phyloP scores from a whole-genome alignment of 441 rosid genomes.

The Viola pubescens region DNA sequence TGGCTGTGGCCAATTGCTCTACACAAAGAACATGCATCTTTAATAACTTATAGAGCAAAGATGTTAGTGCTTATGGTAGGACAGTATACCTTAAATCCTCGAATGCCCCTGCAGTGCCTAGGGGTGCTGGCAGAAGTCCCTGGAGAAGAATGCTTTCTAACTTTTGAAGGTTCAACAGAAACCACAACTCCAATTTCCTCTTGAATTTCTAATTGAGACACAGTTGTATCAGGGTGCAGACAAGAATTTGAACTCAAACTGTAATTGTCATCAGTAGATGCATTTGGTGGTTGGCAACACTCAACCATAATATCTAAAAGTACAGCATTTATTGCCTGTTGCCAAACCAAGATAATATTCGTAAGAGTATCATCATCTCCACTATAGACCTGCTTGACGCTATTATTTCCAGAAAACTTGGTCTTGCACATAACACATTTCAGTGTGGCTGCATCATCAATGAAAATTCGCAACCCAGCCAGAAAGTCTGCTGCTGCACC shows the following conservation, averaged over 20 bases:
- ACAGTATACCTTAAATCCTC: neutral
- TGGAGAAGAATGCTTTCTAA: neutral
- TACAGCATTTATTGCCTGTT: constrained; percentile 52
- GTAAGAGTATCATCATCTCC: constrained; percentile 39
- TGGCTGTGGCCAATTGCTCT: constrained; percentile 81
- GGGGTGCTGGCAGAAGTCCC: constrained; percentile 9
- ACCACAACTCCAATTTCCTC: constrained; percentile 45
- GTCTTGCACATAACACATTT: constrained; percentile 66
- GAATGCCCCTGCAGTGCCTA: neutral
- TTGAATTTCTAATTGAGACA: constrained; percentile 38
- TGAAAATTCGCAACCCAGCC: constrained; percentile 64
- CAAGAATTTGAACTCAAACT: constrained; percentile 37
- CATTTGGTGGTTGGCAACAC: constrained; percentile 73
- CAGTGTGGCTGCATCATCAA: constrained; percentile 51
- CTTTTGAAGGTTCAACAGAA: constrained; percentile 18
- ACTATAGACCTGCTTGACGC: constrained; percentile 44
- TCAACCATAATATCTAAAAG: constrained; percentile 81
- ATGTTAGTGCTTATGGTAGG: neutral
- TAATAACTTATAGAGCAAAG: constrained; percentile 3
- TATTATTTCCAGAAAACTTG: constrained; percentile 41
- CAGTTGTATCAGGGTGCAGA: constrained; percentile 32
- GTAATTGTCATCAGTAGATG: constrained; percentile 34
- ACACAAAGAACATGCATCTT: constrained; percentile 12
- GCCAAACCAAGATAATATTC: constrained; percentile 11
- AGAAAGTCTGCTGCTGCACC: constrained; percentile 74